Evolutionary conservation across 768 basidiomycete species (phyloP), one percentile per base, ranked within the genome.

Genomic region (Russula sp.): DNA sequence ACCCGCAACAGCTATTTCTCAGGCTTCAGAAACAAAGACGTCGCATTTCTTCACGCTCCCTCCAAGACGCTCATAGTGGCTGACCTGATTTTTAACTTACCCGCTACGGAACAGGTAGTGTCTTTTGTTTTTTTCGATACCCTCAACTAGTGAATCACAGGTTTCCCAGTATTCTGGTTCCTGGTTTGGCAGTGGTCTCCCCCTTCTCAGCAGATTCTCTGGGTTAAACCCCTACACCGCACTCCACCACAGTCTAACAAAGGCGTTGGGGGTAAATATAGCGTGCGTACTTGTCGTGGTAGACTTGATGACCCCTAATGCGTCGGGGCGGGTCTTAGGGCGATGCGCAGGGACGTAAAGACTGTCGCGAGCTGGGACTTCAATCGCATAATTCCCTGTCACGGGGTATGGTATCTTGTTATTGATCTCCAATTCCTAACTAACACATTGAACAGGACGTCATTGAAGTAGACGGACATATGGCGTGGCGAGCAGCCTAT

Each of bases 81-180:
- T 2, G 94, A 97, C 72, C 76, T 95, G 49, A 72, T 95, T 3
- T 83, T 92, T 77, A 94, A 94, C 75, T 76, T 95, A 13, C 91
- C 92, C 1, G 77, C 83, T 4, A 85, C 72, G 2, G 92, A 95
- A 73, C 91, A 94, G 75, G 85, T 84, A 35, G 14, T 66, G 55
- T 16, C 11, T 7, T 51, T 16, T 3, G 27, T 27, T 45, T 37
- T 54, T 5, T 18, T 5, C 27, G 16, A 35, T 20, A n/a, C 20
- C 18, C 3, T 6, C 20, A 7, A 48, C 18, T 16, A 3, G 13
- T 14, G 42, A 18, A 50, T 54, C 20, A 55, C 35, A 14, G 40
- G 20, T 10, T 20, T 48, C 27, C 20, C 37, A 58, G 45, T 50
- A 40, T 37, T 44, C 59, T 16, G 35, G 42, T 20, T 51, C 44